Percentiles rank a stretch among this genome's conserved stretches.
These are phyloP conservation scores for Protea cynaroides DNA, from an alignment of 164 flowering plant genomes.

Conservation along the genomic window DNA sequence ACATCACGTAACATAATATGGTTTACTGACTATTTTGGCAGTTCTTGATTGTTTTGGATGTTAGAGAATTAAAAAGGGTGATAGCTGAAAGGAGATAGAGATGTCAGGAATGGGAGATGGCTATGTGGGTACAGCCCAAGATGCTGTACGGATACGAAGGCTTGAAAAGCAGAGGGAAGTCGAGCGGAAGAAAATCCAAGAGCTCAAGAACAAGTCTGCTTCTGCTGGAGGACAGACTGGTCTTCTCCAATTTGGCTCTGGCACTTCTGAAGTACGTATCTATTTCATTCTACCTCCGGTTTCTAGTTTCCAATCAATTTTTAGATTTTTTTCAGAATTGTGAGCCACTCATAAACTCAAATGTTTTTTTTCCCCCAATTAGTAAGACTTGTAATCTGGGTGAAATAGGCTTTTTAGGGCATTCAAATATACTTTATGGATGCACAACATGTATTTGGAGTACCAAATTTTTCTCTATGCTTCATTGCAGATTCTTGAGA, in stretches of 20 bases:
- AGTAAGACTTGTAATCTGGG: too few species aligned
- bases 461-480: neutral
- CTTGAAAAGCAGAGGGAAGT: constrained; percentile 95
- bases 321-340: neutral
- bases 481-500: constrained; percentile 71
- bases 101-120: constrained; percentile 99
- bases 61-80: too few species aligned
- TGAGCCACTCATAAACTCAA: too few species aligned
- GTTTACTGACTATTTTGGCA: too few species aligned
- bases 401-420: neutral
- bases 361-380: too few species aligned
- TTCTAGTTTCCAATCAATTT: neutral
- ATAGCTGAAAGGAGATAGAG: constrained; percentile 9
- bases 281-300: too few species aligned
- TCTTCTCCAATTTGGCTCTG: constrained; percentile 94
- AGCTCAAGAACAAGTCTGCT: constrained; percentile 85
- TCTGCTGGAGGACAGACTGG: constrained; percentile 88
- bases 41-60: too few species aligned
- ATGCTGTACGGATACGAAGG: constrained; percentile 88
- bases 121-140: constrained; percentile 99
- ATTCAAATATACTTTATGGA: neutral
- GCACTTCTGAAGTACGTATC: constrained; percentile 70
- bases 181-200: constrained; percentile 85
- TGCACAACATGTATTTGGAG: neutral
- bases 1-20: too few species aligned